A percentile compares a stretch with the other conserved stretches of the same genome.
phyloP scores from a whole-genome alignment of 2,329 filamentous ascomycete species.

The Myriosclerotinia curreyana region DNA sequence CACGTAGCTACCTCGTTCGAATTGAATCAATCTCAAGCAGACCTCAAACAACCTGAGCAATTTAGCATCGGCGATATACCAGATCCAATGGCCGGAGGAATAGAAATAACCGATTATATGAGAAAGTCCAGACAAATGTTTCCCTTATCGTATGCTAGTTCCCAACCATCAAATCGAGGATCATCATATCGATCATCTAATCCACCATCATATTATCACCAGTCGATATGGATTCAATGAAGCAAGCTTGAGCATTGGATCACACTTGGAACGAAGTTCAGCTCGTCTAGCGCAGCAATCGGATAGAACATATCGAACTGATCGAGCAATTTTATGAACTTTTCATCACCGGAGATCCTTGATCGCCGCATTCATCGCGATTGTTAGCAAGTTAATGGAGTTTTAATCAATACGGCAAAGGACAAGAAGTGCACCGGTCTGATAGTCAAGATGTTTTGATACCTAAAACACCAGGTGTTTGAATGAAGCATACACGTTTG shows the following conservation, averaged over 20 bases:
- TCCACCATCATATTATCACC: background rate
- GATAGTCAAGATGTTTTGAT: conserved; percentile 12
- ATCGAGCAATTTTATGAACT: conserved; percentile 3
- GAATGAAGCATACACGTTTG: background rate
- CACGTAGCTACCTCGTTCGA: background rate
- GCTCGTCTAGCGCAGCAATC: conserved; percentile 10
- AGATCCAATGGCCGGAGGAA: background rate
- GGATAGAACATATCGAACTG: background rate
- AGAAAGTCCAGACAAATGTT: conserved; percentile 11
- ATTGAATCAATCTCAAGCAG: background rate
- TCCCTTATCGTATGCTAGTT: conserved; percentile 14
- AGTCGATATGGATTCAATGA: conserved; percentile 9
- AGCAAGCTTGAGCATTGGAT: conserved; percentile 13
- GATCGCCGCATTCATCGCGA: conserved; percentile 8
- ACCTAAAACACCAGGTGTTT: conserved; percentile 1
- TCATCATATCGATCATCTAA: background rate
- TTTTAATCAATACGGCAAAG: background rate
- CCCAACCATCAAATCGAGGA: background rate
- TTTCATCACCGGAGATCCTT: conserved; percentile 3
- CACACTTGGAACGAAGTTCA: background rate
- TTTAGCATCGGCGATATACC: conserved; percentile 1
- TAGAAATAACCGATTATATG: background rate
- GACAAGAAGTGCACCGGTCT: background rate
- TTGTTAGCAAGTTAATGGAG: conserved; percentile 6
- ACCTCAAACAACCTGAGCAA: background rate